These are phyloP conservation scores for Tinospora cordifolia DNA, from an alignment of 164 flowering plant genomes.

Conservation along the genomic window DNA sequence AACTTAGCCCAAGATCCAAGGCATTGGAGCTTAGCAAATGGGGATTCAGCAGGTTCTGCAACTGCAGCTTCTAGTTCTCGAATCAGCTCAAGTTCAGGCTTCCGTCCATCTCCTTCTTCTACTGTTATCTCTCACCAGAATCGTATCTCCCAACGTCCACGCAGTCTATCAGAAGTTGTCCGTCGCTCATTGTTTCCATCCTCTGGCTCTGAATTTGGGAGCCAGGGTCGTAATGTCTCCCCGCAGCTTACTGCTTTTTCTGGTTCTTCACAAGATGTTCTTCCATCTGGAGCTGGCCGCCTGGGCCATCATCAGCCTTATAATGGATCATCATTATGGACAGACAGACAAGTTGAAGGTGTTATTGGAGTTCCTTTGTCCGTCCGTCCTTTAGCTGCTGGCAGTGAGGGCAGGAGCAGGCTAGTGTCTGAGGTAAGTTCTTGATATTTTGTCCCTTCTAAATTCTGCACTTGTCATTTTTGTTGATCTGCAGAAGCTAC, in stretches of 20 bases:
- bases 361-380: conserved; percentile 35
- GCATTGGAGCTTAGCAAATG: conserved; percentile 31
- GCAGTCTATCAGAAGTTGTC: conserved; percentile 55
- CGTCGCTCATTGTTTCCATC: conserved; percentile 46
- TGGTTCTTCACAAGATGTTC: conserved; percentile 34
- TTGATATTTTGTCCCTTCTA: not conserved
- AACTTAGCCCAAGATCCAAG: conserved; percentile 29
- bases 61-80: conserved; percentile 47
- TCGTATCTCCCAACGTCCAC: conserved; percentile 31
- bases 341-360: conserved; percentile 62
- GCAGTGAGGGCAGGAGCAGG: conserved; percentile 65
- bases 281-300: conserved; percentile 36
- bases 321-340: conserved; percentile 43
- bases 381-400: conserved; percentile 46
- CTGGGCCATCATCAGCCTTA: conserved; percentile 36
- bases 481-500: not conserved
- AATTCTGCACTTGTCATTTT: conserved; percentile 17
- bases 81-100: conserved; percentile 31
- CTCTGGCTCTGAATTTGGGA: conserved; percentile 37
- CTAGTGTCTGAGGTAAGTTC: conserved; percentile 76
- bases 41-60: conserved; percentile 30
- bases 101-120: conserved; percentile 34
- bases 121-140: conserved; percentile 34
- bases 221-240: conserved; percentile 26
- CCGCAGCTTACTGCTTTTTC: conserved; percentile 26